Percentiles rank a stretch among this genome's conserved stretches.
Evolutionary conservation across 2,329 filamentous ascomycete species (phyloP).

Genomic region (Ascochyta koolunga): DNA sequence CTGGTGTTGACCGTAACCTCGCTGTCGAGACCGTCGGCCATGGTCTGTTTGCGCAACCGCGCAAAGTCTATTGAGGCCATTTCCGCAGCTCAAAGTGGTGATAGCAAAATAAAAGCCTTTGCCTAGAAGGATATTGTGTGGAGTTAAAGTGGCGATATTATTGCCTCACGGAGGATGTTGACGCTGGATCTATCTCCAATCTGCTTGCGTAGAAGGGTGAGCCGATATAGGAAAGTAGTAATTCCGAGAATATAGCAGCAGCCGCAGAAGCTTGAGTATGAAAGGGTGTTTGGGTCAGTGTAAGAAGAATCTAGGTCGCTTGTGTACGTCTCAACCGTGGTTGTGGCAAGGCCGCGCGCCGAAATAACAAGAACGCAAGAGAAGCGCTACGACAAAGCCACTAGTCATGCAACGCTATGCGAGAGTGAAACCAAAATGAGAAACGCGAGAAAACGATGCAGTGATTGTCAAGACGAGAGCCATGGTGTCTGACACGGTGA

Average conservation of each 20-base stretch:
- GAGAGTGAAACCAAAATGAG: constrained; percentile 21
- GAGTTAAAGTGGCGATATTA: neutral
- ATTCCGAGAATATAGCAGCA: neutral
- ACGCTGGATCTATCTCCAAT: neutral
- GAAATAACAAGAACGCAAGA: constrained; percentile 27
- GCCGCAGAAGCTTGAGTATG: neutral
- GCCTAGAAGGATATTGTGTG: neutral
- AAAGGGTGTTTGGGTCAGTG: neutral
- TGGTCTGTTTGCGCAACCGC: constrained; percentile 81
- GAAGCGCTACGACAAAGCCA: constrained; percentile 24
- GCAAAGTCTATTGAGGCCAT: constrained; percentile 59
- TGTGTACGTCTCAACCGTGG: constrained; percentile 12
- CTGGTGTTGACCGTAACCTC: constrained; percentile 97
- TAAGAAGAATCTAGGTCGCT: neutral
- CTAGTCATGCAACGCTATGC: constrained; percentile 41
- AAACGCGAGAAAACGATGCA: constrained; percentile 8
- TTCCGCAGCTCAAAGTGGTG: neutral
- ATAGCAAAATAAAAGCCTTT: neutral
- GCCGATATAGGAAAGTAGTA: neutral
- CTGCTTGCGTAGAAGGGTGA: neutral
- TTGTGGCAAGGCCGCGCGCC: constrained; percentile 34
- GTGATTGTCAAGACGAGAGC: neutral
- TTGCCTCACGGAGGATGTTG: neutral
- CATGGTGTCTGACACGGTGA: constrained; percentile 4
- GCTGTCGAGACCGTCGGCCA: constrained; percentile 91